Evolutionary conservation across 768 basidiomycete species (phyloP).

Genomic region (Suillus occidentalis): DNA sequence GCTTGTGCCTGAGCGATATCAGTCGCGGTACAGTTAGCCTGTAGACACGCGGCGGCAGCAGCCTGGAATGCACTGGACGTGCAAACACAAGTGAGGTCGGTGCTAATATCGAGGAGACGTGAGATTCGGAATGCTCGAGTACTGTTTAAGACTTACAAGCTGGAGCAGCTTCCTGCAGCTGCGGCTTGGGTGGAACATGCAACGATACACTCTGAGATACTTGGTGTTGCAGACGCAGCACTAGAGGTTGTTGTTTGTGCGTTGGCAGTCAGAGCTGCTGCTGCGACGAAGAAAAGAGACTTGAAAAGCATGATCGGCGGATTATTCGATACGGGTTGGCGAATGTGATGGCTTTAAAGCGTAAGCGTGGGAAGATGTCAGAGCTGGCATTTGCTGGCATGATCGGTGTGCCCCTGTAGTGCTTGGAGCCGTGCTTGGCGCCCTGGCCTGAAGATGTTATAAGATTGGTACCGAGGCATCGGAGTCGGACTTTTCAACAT

Average conservation of each 20-base stretch:
- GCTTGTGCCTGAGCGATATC: constrained; percentile 33
- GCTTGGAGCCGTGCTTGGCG: not conserved
- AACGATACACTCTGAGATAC: constrained; percentile 13
- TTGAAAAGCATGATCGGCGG: constrained; percentile 13
- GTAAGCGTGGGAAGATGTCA: not conserved
- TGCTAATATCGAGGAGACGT: constrained; percentile 25
- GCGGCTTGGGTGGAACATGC: constrained; percentile 11
- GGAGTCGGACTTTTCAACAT: not conserved
- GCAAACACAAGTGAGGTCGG: constrained; percentile 42
- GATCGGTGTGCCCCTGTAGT: not conserved
- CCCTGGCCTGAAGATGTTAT: too few relatives aligned
- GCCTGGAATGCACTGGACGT: constrained; percentile 37
- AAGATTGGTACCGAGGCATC: not conserved
- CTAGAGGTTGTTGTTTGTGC: constrained; percentile 14
- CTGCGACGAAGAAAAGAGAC: constrained; percentile 16
- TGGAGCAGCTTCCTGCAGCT: not conserved
- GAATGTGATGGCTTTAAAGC: not conserved
- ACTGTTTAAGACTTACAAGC: constrained; percentile 17
- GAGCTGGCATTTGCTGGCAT: not conserved
- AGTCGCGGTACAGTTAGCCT: constrained; percentile 29
- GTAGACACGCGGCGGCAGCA: constrained; percentile 34
- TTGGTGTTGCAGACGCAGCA: not conserved
- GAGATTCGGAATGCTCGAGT: not conserved
- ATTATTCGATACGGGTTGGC: not conserved
- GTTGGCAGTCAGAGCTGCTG: constrained; percentile 19